Percentiles rank a stretch among this genome's conserved stretches.
Evolutionary conservation across 805 yeast genomes (phyloP).

Genomic region (Candida wancherniae): DNA sequence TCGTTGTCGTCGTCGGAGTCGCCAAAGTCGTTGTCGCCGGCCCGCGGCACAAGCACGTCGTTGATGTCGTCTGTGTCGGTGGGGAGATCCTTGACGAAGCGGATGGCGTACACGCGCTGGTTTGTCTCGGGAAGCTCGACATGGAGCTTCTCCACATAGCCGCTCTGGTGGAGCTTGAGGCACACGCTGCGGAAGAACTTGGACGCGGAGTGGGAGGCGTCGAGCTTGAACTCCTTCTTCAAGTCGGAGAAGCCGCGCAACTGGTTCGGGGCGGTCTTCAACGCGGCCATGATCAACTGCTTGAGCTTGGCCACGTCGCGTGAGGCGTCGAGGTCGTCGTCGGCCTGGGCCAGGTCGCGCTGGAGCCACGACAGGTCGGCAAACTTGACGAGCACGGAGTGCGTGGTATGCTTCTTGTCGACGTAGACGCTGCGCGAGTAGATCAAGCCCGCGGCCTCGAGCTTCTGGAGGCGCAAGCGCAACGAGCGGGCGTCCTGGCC

Average conservation of each 20-base stretch:
- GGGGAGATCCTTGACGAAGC: constrained; percentile 44
- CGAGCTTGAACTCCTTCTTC: constrained; percentile 53
- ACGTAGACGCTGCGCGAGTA: constrained; percentile 32
- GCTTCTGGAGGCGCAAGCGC: constrained; percentile 54
- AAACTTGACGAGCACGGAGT: constrained; percentile 49
- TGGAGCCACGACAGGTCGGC: constrained; percentile 23
- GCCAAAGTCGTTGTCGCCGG: constrained; percentile 9
- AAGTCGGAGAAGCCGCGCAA: constrained; percentile 59
- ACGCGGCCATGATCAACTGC: constrained; percentile 40
- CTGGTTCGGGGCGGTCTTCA: constrained; percentile 55
- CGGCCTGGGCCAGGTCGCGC: constrained; percentile 20
- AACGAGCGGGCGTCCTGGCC: constrained; percentile 70
- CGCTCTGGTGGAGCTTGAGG: constrained; percentile 40
- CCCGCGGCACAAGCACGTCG: constrained; percentile 32
- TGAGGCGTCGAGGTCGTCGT: constrained; percentile 19
- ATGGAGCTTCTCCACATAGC: constrained; percentile 46
- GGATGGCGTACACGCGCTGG: constrained; percentile 29
- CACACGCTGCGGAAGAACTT: constrained; percentile 48
- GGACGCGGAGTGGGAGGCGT: constrained; percentile 32
- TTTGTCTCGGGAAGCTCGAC: constrained; percentile 34
- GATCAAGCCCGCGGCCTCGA: constrained; percentile 48
- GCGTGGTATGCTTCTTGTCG: constrained; percentile 49
- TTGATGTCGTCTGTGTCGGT: constrained; percentile 40
- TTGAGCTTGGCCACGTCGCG: constrained; percentile 28
- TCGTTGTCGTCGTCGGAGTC: constrained; percentile 20